These are phyloP conservation scores for Fibroporia radiculosa DNA, from an alignment of 768 basidiomycete species.

Conservation along the genomic window DNA sequence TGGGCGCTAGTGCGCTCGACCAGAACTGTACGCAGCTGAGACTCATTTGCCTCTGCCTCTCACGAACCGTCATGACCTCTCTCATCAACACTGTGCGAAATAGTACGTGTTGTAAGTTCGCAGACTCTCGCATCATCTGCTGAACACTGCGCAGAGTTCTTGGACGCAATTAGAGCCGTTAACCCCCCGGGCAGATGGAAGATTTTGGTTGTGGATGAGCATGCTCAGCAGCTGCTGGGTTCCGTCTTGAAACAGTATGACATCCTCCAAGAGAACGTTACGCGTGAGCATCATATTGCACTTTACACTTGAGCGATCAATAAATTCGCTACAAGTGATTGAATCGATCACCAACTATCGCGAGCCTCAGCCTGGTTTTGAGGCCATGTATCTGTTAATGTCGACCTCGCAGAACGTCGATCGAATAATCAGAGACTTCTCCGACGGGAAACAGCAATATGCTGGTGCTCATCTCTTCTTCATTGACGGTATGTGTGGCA, in stretches of 20 bases:
- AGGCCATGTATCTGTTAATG: conserved; percentile 92
- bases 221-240: conserved; percentile 76
- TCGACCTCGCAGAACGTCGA: conserved; percentile 93
- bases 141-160: conserved; percentile 57
- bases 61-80: conserved; percentile 24
- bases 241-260: conserved; percentile 90
- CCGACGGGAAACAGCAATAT: conserved; percentile 57
- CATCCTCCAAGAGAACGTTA: conserved; percentile 93
- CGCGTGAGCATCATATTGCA: conserved; percentile 47
- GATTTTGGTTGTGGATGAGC: conserved; percentile 93
- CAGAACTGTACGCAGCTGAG: too few species aligned
- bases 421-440: conserved; percentile 82
- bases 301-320: neutral
- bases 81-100: conserved; percentile 38
- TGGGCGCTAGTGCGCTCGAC: too few species aligned
- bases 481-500: conserved; percentile 56
- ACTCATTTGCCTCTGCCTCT: too few species aligned
- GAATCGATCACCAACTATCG: conserved; percentile 83
- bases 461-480: conserved; percentile 88
- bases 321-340: conserved; percentile 55
- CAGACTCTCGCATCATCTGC: conserved; percentile 14
- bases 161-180: conserved; percentile 82
- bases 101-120: conserved; percentile 27
- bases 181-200: conserved; percentile 90
- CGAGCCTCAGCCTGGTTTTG: conserved; percentile 76